These are phyloP conservation scores for Hordeum marinum DNA, from an alignment of 176 grass and related monocot species.

Conservation along the genomic window DNA sequence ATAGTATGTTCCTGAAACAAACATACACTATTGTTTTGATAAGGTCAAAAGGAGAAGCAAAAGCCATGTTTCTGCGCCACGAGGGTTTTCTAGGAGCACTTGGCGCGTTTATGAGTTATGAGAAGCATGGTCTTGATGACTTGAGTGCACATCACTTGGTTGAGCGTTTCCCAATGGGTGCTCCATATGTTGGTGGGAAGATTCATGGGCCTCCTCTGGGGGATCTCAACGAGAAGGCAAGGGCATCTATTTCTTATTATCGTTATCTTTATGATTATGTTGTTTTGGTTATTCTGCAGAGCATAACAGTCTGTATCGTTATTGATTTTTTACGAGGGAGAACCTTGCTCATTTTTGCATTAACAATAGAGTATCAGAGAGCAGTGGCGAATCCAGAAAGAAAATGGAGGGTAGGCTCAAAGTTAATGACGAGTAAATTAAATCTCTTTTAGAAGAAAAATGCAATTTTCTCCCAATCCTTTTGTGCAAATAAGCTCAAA, in stretches of 20 bases:
- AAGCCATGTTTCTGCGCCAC: conserved; percentile 96
- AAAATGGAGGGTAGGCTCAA: too few relatives aligned
- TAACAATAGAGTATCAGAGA: background rate
- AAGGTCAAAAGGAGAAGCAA: conserved; percentile 90
- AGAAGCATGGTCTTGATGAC: conserved; percentile 95
- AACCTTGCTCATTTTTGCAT: background rate
- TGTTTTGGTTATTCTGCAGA: conserved; percentile 18
- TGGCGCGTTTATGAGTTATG: conserved; percentile 97
- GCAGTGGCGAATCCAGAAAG: too few relatives aligned
- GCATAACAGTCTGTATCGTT: conserved; percentile 2
- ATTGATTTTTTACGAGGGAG: background rate
- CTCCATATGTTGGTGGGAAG: conserved; percentile 89
- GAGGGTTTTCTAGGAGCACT: conserved; percentile 96
- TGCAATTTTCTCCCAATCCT: too few relatives aligned
- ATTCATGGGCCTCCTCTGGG: conserved; percentile 95
- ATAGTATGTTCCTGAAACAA: conserved; percentile 4
- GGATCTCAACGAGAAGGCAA: conserved; percentile 94
- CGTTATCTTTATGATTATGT: background rate
- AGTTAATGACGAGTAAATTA: too few relatives aligned
- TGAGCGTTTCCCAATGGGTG: conserved; percentile 96
- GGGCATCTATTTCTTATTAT: conserved; percentile 21
- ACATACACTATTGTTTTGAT: background rate
- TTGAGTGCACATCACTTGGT: conserved; percentile 87
- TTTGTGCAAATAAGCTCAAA: too few relatives aligned
- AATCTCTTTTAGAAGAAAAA: too few relatives aligned